These are phyloP conservation scores for Trypanosoma mega DNA, from an alignment of 208 protist genomes.

Conservation along the genomic window DNA sequence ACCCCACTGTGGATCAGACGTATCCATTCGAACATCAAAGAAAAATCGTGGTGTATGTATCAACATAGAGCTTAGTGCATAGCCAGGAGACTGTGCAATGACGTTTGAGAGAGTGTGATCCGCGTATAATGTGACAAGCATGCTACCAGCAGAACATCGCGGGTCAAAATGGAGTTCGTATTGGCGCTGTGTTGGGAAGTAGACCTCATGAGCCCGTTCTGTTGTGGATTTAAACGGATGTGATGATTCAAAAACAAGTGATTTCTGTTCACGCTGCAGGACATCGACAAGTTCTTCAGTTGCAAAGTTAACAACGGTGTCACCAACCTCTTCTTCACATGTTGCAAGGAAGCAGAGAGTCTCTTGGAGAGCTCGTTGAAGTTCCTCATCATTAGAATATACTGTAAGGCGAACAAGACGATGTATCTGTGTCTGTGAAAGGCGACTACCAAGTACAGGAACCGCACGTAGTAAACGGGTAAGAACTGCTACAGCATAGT, in stretches of 20 bases:
- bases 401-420: constrained; percentile 25
- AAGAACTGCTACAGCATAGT: constrained; percentile 31
- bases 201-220: constrained; percentile 55
- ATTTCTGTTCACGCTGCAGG: constrained; percentile 45
- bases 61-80: constrained; percentile 45
- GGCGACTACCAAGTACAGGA: background rate
- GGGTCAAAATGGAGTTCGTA: constrained; percentile 78
- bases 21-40: constrained; percentile 58
- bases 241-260: constrained; percentile 64
- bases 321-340: constrained; percentile 6
- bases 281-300: constrained; percentile 45
- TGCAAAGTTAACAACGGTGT: constrained; percentile 20
- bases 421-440: constrained; percentile 12
- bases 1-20: constrained; percentile 73
- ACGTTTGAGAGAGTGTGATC: constrained; percentile 50
- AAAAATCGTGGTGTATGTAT: constrained; percentile 62
- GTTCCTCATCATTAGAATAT: constrained; percentile 25
- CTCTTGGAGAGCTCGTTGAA: constrained; percentile 10
- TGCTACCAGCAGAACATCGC: constrained; percentile 48
- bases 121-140: constrained; percentile 58
- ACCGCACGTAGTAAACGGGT: constrained; percentile 20
- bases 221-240: constrained; percentile 65
- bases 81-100: constrained; percentile 52
- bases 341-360: constrained; percentile 14
- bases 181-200: constrained; percentile 37